Evolutionary conservation across 2,329 filamentous ascomycete species (phyloP), one percentile per base, ranked within the genome.

Genomic region (Drechmeria coniospora): DNA sequence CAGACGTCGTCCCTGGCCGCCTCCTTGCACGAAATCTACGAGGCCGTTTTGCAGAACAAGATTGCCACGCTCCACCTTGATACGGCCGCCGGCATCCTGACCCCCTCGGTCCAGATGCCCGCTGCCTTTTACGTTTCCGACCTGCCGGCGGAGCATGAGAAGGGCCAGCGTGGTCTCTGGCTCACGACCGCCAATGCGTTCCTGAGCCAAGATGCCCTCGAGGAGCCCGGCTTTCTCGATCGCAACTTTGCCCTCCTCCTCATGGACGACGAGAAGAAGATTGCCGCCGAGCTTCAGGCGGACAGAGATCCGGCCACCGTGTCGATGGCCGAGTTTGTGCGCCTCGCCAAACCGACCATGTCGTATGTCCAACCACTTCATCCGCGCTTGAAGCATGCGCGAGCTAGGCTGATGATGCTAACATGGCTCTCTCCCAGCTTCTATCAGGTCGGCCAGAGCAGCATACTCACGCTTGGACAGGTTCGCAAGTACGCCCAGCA

Each of bases 401-500:
- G n/a, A n/a, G n/a, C n/a, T n/a, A n/a, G n/a, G n/a, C n/a, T n/a
- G n/a, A n/a, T n/a, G 8, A 10, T 3, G 22, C 27, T 29, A 14
- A 29, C 13, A 6, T 5, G 7, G 8, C 14, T 5, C 8, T 10
- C 7, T 19, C 9, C 23, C 35, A 63, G 60, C 25, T 74, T 79
- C 46, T 57, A 72, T 30, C 80, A 86, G 47, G 70, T 83, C 29
- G 72, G 76, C 11, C 68, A 75, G 38, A 70, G 66, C 38, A 72
- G 79, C 28, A 68, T 75, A 13, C 76, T 95, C 28, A 74, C 79
- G 4, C 64, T 90, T 2, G 65, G 72, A 18, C 81, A 92, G 40
- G 78, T 95, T 36, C 78, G 87, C 36, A 77, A 82, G 40, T 80
- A 92, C 36, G 84, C 86, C 8, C 79, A 82, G 32, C 90, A 95